Base-by-base conservation (phyloP, 2,329 filamentous ascomycete species). In the Penicillium brevicompactum region DNA sequence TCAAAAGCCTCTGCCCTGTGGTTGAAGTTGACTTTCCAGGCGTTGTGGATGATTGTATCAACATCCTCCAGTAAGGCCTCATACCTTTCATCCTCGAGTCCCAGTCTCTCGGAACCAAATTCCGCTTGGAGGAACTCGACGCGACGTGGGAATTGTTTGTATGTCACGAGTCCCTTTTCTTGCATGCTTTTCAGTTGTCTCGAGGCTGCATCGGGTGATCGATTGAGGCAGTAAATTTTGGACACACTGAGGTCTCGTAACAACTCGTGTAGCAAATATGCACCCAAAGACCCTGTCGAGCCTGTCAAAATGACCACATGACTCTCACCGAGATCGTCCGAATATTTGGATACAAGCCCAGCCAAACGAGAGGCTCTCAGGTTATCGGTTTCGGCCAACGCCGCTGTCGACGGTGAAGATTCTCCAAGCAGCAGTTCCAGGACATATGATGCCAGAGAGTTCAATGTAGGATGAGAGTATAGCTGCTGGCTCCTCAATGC, bases 11-110 rank as follows among this genome's bases (percentile, higher is more conserved):
- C 55, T 3, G 59, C 53, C 7, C 14, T 14, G 11, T 56, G 55
- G 30, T 62, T 62, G 49, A 58, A 63, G 31, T 61, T 60, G 2
- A 77, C 70, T 14, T 64, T 67, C 74, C 74, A 77, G 2, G 70
- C 69, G 54, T 73, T 74, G 59, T 77, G 74, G 4, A 70, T 59
- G 18, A 76, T 61, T 0, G 64, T 60, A 43, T 71, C 62, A 0
- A 70, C 70, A 0, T 49, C 49, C 1, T 50, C 18, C 6, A 66
- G 42, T 9, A 74, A 56, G 8, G 57, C 22, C 1, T 55, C 43
- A 54, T 71, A 74, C 10, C 53, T 64, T 1, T 54, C 44, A 1
- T 53, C 37, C 0, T 51, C 51, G 0, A 76, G 57, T 1, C 71
- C 72, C 4, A 75, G 55, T 3, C 61, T 50, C 4, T 53, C 46